These are phyloP conservation scores for Nicotiana paniculata DNA, from an alignment of 257 asterid species.

Conservation along the genomic window DNA sequence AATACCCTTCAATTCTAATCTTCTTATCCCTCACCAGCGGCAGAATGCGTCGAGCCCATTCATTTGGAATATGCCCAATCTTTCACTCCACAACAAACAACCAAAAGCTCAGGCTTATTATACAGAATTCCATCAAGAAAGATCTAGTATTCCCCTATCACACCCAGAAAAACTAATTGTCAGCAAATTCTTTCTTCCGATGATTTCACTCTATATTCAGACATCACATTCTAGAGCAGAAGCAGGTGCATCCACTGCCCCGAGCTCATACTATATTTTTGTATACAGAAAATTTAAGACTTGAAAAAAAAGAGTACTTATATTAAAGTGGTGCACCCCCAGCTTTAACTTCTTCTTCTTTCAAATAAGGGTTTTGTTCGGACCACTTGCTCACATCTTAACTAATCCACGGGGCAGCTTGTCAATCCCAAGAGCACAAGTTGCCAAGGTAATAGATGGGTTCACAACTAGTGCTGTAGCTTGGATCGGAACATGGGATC, in stretches of 20 bases:
- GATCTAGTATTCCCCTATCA: not conserved
- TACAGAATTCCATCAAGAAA: not conserved
- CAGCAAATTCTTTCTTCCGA: not conserved
- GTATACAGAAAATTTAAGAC: too few species aligned
- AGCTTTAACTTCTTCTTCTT: not conserved
- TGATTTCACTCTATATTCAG: not conserved
- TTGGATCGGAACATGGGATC: not conserved
- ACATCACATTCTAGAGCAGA: not conserved
- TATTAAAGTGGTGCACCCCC: not conserved
- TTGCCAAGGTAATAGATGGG: not conserved
- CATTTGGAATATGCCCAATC: slow-evolving; percentile 97
- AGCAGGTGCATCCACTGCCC: not conserved
- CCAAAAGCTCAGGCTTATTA: not conserved
- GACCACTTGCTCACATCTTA: not conserved
- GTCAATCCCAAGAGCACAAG: not conserved
- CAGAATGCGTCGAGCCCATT: slow-evolving; percentile 89
- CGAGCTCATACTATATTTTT: not conserved
- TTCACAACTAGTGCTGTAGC: not conserved
- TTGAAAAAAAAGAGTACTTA: not conserved
- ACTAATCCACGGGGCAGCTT: not conserved
- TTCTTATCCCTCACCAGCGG: slow-evolving; percentile 85
- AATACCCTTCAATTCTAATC: slow-evolving; percentile 52
- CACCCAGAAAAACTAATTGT: not conserved
- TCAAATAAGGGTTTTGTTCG: not conserved
- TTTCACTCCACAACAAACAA: slow-evolving; percentile 23